Conservation (phyloP, 2,329 filamentous ascomycete species). For the Fusarium denticulatum region DNA sequence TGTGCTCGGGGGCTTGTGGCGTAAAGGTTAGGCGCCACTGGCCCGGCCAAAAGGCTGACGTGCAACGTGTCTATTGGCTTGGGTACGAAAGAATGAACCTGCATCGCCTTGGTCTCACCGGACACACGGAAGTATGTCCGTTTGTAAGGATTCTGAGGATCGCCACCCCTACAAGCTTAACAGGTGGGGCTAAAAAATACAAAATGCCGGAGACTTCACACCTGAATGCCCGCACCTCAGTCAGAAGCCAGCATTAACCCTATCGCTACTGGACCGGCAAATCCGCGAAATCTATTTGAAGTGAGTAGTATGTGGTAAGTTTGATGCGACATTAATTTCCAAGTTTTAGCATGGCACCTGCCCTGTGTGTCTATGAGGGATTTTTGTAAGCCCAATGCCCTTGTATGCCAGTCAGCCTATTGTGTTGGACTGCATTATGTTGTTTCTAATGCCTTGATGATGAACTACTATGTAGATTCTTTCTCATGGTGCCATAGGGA, state of each 20-base stretch:
- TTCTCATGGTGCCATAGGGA: not conserved
- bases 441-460: not conserved
- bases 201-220: not conserved
- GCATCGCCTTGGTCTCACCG: not conserved
- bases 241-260: not conserved
- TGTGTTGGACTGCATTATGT: no score
- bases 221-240: not conserved
- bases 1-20: no score
- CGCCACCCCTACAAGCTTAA: not conserved
- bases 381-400: no score
- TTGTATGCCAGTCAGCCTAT: no score
- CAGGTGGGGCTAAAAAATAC: not conserved
- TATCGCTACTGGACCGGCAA: not conserved
- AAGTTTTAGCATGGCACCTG: no score
- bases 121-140: not conserved
- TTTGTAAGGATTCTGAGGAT: not conserved
- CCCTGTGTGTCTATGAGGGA: no score
- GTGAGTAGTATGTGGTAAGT: not conserved
- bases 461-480: not conserved
- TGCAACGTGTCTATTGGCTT: not conserved
- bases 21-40: no score
- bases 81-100: not conserved
- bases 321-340: not conserved
- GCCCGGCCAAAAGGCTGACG: no score
- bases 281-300: fast-evolving